phyloP scores from a whole-genome alignment of 257 asterid genomes.

The Nicotiana undulata region DNA sequence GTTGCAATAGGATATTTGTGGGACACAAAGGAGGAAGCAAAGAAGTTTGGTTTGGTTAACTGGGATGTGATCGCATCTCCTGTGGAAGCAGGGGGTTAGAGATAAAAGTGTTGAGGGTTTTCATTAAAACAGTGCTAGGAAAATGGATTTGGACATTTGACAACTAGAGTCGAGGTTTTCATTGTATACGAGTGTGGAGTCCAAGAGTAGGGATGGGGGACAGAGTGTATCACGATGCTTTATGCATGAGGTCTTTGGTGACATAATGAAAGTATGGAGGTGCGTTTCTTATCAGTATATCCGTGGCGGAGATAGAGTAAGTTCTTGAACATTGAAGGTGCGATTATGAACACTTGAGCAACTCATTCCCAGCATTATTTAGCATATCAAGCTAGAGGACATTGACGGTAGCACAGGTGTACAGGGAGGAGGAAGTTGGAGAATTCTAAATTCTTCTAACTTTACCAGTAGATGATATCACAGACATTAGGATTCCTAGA shows the following conservation, averaged over 20 bases:
- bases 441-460: background rate
- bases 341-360: too few species aligned
- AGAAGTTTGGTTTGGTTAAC: background rate
- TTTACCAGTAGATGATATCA: too few species aligned
- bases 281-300: background rate
- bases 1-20: too few species aligned
- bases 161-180: background rate
- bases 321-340: too few species aligned
- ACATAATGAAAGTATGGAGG: background rate
- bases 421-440: background rate
- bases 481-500: background rate
- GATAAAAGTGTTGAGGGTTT: background rate
- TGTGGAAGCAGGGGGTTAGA: background rate
- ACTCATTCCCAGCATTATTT: background rate
- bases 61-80: background rate
- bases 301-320: too few species aligned
- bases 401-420: background rate
- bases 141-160: background rate
- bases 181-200: background rate
- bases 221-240: background rate
- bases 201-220: background rate
- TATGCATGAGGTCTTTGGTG: background rate
- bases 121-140: background rate
- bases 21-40: background rate
- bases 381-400: background rate